Evolutionary conservation across 257 asterid genomes (phyloP).

Genomic region (Solanum virginianum): DNA sequence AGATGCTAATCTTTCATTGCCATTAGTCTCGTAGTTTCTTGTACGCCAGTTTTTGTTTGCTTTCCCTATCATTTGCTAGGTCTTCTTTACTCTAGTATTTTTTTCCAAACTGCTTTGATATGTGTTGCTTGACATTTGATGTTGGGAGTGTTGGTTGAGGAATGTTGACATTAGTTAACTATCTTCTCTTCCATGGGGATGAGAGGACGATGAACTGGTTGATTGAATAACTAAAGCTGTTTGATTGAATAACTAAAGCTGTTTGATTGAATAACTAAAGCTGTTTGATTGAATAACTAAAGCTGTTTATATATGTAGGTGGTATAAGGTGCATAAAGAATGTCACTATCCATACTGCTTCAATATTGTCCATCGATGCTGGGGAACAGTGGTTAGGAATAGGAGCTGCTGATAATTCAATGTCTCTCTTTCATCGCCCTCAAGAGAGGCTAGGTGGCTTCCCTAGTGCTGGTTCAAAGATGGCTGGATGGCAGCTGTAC

Average conservation of each 20-base stretch:
- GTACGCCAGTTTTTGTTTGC: not conserved
- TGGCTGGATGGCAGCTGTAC: slow-evolving; percentile 96
- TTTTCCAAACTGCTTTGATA: not conserved
- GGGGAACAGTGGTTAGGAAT: slow-evolving; percentile 95
- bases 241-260: too few relatives aligned
- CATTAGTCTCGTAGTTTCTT: not conserved
- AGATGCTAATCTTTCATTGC: not conserved
- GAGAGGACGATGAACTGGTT: not conserved
- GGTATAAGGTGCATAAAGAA: slow-evolving; percentile 70
- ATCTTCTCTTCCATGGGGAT: not conserved
- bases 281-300: not conserved
- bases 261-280: not conserved
- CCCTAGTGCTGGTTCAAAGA: slow-evolving; percentile 60
- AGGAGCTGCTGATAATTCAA: slow-evolving; percentile 96
- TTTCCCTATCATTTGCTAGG: not conserved
- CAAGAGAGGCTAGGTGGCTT: slow-evolving; percentile 83
- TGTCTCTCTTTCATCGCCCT: slow-evolving; percentile 96
- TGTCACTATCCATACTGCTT: slow-evolving; percentile 57
- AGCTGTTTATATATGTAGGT: slow-evolving; percentile 27
- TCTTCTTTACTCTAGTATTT: not conserved
- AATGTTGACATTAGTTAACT: not conserved
- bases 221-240: not conserved
- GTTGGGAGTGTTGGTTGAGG: not conserved
- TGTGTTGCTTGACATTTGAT: not conserved
- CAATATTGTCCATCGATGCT: slow-evolving; percentile 79